A percentile compares a stretch with the other conserved stretches of the same genome.
Evolutionary conservation across 116 monocot species (phyloP).

Genomic region (Dioscorea cayenensis): DNA sequence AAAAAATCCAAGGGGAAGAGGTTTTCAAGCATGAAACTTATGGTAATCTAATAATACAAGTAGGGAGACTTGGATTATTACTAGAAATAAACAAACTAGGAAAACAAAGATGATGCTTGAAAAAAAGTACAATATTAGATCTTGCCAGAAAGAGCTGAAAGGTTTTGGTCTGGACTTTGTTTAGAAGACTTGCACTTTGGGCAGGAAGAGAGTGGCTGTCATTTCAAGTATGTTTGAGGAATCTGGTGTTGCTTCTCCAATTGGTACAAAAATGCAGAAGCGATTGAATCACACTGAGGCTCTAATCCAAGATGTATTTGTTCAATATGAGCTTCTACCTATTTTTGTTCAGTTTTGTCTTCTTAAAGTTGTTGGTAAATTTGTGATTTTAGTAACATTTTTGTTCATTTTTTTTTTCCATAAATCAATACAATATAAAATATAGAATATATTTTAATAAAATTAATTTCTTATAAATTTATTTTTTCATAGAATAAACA

Average conservation of each 20-base stretch:
- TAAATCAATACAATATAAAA: too few relatives aligned
- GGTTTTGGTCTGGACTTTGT: slow-evolving; percentile 1
- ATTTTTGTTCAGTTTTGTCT: too few relatives aligned
- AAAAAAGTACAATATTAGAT: neutral
- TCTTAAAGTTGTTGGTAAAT: too few relatives aligned
- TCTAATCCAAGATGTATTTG: slow-evolving; percentile 39
- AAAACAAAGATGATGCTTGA: neutral
- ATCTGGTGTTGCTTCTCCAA: neutral
- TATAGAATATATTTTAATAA: too few relatives aligned
- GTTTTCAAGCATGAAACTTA: too few relatives aligned
- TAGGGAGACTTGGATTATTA: neutral
- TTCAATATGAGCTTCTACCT: too few relatives aligned
- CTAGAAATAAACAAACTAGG: neutral
- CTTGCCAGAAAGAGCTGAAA: neutral
- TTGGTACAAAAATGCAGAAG: slow-evolving; percentile 4
- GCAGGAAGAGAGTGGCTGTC: slow-evolving; percentile 25
- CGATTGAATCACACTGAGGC: slow-evolving; percentile 26
- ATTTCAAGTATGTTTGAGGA: neutral
- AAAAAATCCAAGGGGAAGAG: too few relatives aligned
- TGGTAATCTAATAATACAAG: too few relatives aligned
- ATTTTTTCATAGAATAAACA: too few relatives aligned
- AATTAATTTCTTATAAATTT: too few relatives aligned
- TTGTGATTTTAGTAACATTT: too few relatives aligned
- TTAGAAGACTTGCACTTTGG: slow-evolving; percentile 19
- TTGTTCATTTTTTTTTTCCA: too few relatives aligned